A percentile compares a stretch with the other conserved stretches of the same genome.
These are phyloP conservation scores for Metschnikowia borealis DNA, from an alignment of 805 yeast species.

Conservation along the genomic window DNA sequence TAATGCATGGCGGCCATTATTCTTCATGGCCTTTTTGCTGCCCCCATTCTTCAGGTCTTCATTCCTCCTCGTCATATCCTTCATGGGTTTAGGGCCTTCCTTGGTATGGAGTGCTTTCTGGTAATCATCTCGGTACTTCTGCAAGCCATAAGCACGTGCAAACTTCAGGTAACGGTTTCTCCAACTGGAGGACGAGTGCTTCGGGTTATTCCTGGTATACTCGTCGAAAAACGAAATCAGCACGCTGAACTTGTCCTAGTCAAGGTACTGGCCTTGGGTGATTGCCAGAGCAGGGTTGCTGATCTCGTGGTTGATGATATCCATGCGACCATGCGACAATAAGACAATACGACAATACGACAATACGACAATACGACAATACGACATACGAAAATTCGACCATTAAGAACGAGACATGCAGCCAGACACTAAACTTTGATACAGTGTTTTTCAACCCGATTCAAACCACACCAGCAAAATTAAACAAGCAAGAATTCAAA, in stretches of 20 bases:
- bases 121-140: constrained; percentile 36
- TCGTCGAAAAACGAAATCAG: constrained; percentile 21
- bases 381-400: no score
- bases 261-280: constrained; percentile 7
- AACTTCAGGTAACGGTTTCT: constrained; percentile 76
- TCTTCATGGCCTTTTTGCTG: constrained; percentile 11
- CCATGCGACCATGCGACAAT: no score
- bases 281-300: constrained; percentile 6
- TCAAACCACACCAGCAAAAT: no score
- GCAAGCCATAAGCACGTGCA: constrained; percentile 58
- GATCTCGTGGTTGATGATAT: constrained; percentile 31
- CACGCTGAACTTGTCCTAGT: constrained; percentile 19
- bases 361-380: no score
- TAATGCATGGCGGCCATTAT: neutral
- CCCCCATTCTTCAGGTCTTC: neutral
- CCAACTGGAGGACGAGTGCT: constrained; percentile 72
- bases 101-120: constrained; percentile 9
- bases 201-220: constrained; percentile 38
- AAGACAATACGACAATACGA: no score
- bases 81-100: constrained; percentile 45
- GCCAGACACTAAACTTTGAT: no score
- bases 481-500: no score
- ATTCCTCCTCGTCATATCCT: constrained; percentile 28
- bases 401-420: no score
- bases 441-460: no score